A percentile compares a stretch with the other conserved stretches of the same genome.
phyloP scores from a whole-genome alignment of 225 moss, liverwort and hornwort species.

The Physcomitrium patens region DNA sequence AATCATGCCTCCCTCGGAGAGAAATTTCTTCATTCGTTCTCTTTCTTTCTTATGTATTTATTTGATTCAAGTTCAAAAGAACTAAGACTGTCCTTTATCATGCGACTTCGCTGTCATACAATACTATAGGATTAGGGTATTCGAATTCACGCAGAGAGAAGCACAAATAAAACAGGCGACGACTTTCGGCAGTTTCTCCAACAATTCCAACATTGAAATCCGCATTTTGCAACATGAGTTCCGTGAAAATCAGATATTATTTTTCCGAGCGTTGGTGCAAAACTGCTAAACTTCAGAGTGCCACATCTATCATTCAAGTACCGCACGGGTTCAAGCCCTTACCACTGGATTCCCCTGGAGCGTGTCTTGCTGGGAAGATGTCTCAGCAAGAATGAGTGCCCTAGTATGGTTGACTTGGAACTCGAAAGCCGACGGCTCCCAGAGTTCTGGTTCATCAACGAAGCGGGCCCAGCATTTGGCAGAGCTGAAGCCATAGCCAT shows the following conservation, averaged over 20 bases:
- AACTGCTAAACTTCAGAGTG: conserved; percentile 1
- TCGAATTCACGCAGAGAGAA: neutral
- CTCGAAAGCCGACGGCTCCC: conserved; percentile 28
- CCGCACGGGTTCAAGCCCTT: neutral
- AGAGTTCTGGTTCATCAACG: conserved; percentile 16
- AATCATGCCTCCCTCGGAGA: neutral
- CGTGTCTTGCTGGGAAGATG: conserved; percentile 27
- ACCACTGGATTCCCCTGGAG: conserved; percentile 45
- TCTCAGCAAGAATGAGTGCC: conserved; percentile 25
- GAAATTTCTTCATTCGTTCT: too few species aligned
- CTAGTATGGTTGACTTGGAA: conserved; percentile 29
- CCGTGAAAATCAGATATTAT: neutral
- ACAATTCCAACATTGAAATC: neutral
- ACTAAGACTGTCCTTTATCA: neutral
- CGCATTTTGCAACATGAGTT: conserved; percentile 1
- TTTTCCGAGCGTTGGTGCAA: neutral
- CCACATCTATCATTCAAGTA: neutral
- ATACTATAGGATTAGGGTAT: conserved; percentile 2
- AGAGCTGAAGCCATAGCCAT: conserved; percentile 48
- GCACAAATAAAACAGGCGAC: neutral
- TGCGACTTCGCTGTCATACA: neutral
- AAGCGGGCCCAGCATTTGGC: conserved; percentile 31
- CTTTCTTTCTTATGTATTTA: too few species aligned
- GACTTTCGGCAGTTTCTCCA: neutral
- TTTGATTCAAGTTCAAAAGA: too few species aligned